Evolutionary conservation across 2,329 filamentous ascomycete genomes (phyloP), one percentile per base, ranked within the genome.

Genomic region (Neonectria hederae): DNA sequence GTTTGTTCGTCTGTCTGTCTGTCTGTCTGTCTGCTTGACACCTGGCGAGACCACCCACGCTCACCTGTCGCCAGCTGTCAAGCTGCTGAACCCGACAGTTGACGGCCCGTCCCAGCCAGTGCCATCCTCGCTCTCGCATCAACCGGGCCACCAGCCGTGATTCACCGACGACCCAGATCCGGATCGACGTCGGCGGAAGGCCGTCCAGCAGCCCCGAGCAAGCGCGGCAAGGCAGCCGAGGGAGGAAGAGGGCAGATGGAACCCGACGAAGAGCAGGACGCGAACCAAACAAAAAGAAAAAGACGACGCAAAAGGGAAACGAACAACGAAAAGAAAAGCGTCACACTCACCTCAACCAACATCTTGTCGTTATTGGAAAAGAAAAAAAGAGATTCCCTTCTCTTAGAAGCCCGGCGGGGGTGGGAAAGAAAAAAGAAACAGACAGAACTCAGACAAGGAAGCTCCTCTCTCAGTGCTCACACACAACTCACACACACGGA

Each of bases 331-430:
- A 58, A 22, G 49, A 28, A 54, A 32, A 10, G 22, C 24, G 45
- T 48, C 45, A 46, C 62, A 78, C 77, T 76, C 71, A 79, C 77
- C 72, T 79, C 77, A 62, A 78, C 76, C 76, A 79, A 74, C 77
- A 79, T 78, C 58, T 69, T 72, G 61, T 61, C 60, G 49, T 54
- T 32, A 43, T n/a, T 28, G 43, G 21, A 19, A 35, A 21, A 42
- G 2, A 8, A n/a, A n/a, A 42, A 8, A n/a, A n/a, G 21, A 10
- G n/a, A 55, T 51, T 21, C 55, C 55, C n/a, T 58, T 58, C 46
- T 58, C 46, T 58, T 51, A 22, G n/a, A 54, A 63, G 21, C 54
- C 45, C 46, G 42, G 54, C 24, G 52, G 14, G 54, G 43, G 35
- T 40, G 51, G 28, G 32, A 28, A 19, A 38, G 51, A 45, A 52